phyloP scores from a whole-genome alignment of 345 rosid genomes.

The Anastatica hierochuntica region DNA sequence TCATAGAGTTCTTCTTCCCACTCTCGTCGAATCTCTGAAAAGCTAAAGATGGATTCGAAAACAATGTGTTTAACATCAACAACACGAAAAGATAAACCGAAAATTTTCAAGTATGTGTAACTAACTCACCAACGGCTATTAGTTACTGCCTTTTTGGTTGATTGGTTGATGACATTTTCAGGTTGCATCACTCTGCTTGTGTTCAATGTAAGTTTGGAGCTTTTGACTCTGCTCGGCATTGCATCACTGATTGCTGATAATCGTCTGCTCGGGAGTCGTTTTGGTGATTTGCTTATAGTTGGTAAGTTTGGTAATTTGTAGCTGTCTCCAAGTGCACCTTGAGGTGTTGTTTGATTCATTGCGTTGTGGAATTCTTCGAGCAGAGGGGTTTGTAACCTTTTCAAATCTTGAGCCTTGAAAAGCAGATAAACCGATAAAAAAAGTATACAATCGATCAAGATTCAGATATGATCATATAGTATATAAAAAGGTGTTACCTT shows the following conservation, averaged over 20 bases:
- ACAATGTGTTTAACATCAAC: too few species aligned
- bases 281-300: slow-evolving; percentile 74
- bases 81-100: too few species aligned
- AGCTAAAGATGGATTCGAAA: too few species aligned
- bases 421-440: neutral
- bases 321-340: slow-evolving; percentile 31
- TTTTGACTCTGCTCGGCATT: slow-evolving; percentile 32
- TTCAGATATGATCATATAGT: too few species aligned
- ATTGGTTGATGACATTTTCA: slow-evolving; percentile 38
- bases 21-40: too few species aligned
- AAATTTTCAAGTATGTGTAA: too few species aligned
- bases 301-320: slow-evolving; percentile 55
- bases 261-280: slow-evolving; percentile 65
- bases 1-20: too few species aligned
- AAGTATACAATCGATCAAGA: neutral
- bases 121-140: too few species aligned
- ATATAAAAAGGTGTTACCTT: slow-evolving; percentile 38
- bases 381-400: slow-evolving; percentile 71
- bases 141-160: neutral
- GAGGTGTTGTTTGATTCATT: slow-evolving; percentile 41
- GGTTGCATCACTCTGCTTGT: slow-evolving; percentile 32
- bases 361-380: slow-evolving; percentile 79
- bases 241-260: slow-evolving; percentile 44
- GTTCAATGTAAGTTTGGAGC: slow-evolving; percentile 28
- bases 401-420: slow-evolving; percentile 67